phyloP scores from a whole-genome alignment of 768 basidiomycete species.

The Mycena latifolia region DNA sequence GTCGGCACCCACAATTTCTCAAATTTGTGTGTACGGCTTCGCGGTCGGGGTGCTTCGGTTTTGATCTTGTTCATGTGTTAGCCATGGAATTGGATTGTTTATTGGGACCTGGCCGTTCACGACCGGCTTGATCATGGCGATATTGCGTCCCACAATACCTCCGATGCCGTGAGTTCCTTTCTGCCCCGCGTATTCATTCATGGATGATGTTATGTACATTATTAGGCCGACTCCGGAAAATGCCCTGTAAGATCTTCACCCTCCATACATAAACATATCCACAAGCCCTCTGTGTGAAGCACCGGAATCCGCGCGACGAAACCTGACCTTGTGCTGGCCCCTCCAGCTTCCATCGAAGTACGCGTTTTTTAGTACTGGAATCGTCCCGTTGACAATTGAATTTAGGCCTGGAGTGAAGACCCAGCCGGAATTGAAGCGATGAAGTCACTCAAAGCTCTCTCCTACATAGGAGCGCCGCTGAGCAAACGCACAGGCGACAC shows the following conservation, averaged over 20 bases:
- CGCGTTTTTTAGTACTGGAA: neutral
- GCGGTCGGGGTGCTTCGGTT: too few relatives aligned
- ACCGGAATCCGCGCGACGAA: conserved; percentile 6
- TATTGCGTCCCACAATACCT: conserved; percentile 7
- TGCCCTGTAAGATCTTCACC: conserved; percentile 8
- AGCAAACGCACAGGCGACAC: conserved; percentile 21
- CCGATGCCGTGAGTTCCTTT: conserved; percentile 5
- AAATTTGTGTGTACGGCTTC: conserved; percentile 2
- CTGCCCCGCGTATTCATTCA: neutral
- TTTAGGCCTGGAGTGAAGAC: conserved; percentile 21
- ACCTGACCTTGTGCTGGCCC: conserved; percentile 4
- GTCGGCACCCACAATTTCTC: conserved; percentile 5
- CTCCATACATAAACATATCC: too few relatives aligned
- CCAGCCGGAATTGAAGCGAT: conserved; percentile 7
- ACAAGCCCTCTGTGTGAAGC: neutral
- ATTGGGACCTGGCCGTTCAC: conserved; percentile 8
- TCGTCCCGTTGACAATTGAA: neutral
- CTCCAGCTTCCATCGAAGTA: conserved; percentile 23
- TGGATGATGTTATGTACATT: neutral
- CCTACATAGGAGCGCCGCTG: conserved; percentile 14
- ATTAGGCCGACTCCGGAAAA: conserved; percentile 22
- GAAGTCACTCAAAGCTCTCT: conserved; percentile 11
- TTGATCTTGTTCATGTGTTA: neutral
- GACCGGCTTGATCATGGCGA: conserved; percentile 2
- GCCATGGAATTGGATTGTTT: conserved; percentile 18